Base-by-base conservation (phyloP, 805 yeast genomes). In the Isabelozyma heimii region DNA sequence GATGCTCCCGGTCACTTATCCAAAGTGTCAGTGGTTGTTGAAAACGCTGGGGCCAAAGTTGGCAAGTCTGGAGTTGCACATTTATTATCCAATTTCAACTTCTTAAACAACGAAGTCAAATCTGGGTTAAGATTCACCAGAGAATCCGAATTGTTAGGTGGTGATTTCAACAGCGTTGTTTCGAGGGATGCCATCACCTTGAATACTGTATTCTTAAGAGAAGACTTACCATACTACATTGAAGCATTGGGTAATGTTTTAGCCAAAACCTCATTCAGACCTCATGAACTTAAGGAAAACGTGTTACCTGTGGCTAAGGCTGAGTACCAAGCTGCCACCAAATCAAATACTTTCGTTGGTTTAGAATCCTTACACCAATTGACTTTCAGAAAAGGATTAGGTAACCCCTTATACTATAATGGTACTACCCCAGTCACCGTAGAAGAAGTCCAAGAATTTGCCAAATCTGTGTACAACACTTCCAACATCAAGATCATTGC, bases 91-190 rank as follows among this genome's bases (percentile, higher is more conserved):
- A 82, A 90, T 70, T 91, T 83, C 70, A 86, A 85, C 61, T 94
- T 87, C 78, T 82, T 87, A 66, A 85, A 87, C 79, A 90, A 97
- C 49, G 77, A 78, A 53, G 69, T 82, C 60, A 89, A 90, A 70
- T 87, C 97, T 15, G 97, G 94, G 20, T 80, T 94, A 67, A 88
- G 98, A 77, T 79, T 91, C 63, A 87, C 91, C 65, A 88, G 99
- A 74, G 99, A 94, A 76, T 76, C 91, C 45, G 99, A 92, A 76
- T 82, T 94, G 56, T 79, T 92, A 56, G 98, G 99, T 58, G 98
- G 97, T 66, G 72, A 71, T 52, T 81, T 90, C 70, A 65, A 79
- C 44, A 76, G 96, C 42, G 61, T 65, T 49, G 85, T 90, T 59
- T 83, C 88, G 69, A 87, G 97, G 77, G 98, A 94, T 67, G 77